phyloP scores from a whole-genome alignment of 2,329 filamentous ascomycete genomes.

The Verticillium zaregamsianum region DNA sequence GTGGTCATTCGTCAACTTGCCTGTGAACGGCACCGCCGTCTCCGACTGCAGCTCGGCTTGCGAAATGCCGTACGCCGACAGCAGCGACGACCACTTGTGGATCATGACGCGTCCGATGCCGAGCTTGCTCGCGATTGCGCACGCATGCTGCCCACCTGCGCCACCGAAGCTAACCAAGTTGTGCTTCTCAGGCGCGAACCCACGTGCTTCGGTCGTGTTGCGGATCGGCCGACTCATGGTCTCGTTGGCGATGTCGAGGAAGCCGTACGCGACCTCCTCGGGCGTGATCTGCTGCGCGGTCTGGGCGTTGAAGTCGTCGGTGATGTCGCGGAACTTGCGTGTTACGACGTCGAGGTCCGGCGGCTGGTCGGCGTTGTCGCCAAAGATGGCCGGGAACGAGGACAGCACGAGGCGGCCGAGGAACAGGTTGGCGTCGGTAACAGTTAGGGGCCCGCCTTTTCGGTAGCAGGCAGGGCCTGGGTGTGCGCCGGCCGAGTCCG shows the following conservation, averaged over 20 bases:
- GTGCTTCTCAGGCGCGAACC: conserved; percentile 24
- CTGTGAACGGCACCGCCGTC: conserved; percentile 25
- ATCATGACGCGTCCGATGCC: conserved; percentile 36
- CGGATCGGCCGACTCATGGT: conserved; percentile 74
- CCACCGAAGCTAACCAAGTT: conserved; percentile 54
- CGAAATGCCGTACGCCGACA: conserved; percentile 40
- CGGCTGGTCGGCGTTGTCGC: conserved; percentile 57
- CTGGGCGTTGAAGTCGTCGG: conserved; percentile 33
- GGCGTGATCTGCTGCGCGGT: conserved; percentile 23
- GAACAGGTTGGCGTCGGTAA: conserved; percentile 69
- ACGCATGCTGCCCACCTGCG: conserved; percentile 62
- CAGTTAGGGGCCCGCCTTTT: conserved; percentile 65
- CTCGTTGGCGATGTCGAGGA: conserved; percentile 72
- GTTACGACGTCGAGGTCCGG: conserved; percentile 35
- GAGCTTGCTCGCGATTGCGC: conserved; percentile 33
- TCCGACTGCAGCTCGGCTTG: conserved; percentile 34
- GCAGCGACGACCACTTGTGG: conserved; percentile 34
- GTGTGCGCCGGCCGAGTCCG: conserved; percentile 67
- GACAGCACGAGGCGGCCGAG: conserved; percentile 56
- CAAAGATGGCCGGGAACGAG: conserved; percentile 70
- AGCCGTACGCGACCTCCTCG: conserved; percentile 58
- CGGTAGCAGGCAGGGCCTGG: conserved; percentile 70
- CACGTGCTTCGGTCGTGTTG: conserved; percentile 63
- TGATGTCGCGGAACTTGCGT: conserved; percentile 36
- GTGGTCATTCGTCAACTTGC: conserved; percentile 9